These are phyloP conservation scores for Neotropicomus parvogracilis DNA, from an alignment of 1,284 basidiomycete species.

Conservation along the genomic window DNA sequence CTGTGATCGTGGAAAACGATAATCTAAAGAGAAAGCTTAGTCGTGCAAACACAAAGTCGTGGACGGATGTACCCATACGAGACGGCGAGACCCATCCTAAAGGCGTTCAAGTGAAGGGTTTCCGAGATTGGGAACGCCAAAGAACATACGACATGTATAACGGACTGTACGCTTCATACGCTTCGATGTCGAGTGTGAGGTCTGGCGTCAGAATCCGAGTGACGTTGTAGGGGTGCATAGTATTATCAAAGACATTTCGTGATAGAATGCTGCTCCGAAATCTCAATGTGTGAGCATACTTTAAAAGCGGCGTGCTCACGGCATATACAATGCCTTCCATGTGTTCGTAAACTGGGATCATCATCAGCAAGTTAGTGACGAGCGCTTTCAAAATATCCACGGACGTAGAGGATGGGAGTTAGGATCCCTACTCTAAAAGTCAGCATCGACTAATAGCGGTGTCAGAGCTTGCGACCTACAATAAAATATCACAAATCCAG, in stretches of 20 bases:
- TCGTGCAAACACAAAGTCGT: not conserved
- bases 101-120: not conserved
- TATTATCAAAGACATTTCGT: constrained; percentile 42
- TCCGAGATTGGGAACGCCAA: not conserved
- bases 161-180: constrained; percentile 66
- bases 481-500: constrained; percentile 61
- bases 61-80: constrained; percentile 38
- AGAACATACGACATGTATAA: constrained; percentile 52
- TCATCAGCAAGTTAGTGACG: not conserved
- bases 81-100: constrained; percentile 50
- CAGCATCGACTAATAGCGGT: not conserved
- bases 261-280: constrained; percentile 26
- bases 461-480: constrained; percentile 31
- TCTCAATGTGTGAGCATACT: not conserved
- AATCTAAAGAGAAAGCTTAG: constrained; percentile 21
- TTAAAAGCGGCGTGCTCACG: constrained; percentile 19
- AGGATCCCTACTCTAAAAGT: constrained; percentile 45
- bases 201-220: constrained; percentile 49
- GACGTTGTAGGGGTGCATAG: constrained; percentile 56
- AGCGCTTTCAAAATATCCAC: constrained; percentile 6
- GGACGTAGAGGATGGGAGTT: constrained; percentile 43
- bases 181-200: constrained; percentile 46
- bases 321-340: constrained; percentile 45
- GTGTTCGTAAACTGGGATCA: constrained; percentile 44
- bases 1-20: constrained; percentile 62